Conservation (phyloP, 208 protist species). For the Crithidia expoeki region DNA sequence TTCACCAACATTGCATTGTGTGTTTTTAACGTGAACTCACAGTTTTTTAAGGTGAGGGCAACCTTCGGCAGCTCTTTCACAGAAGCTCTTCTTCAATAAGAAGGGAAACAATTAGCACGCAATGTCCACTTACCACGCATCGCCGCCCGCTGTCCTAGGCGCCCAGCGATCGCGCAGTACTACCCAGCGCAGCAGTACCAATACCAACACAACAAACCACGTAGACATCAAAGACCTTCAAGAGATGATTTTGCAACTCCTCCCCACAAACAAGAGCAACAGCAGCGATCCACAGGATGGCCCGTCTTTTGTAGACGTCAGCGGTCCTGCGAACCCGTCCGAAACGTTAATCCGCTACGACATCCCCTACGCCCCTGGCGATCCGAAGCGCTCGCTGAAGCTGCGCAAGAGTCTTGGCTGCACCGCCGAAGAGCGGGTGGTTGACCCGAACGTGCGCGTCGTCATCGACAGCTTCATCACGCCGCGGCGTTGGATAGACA, state of each 20-base stretch:
- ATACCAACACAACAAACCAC: not conserved
- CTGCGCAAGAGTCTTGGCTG: conserved; percentile 54
- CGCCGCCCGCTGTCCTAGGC: not conserved
- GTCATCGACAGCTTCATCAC: conserved; percentile 86
- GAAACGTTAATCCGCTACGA: conserved; percentile 82
- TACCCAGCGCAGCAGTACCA: not conserved
- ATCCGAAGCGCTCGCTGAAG: conserved; percentile 63
- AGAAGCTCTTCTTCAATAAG: not conserved
- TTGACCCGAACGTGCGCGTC: conserved; percentile 82
- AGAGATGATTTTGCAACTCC: conserved; percentile 43
- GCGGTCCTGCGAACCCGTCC: conserved; percentile 61
- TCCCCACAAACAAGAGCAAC: conserved; percentile 33
- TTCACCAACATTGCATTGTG: no score
- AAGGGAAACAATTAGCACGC: not conserved
- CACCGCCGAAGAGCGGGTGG: conserved; percentile 30
- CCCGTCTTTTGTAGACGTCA: conserved; percentile 61
- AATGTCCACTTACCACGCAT: conserved; percentile 3
- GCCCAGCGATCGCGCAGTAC: not conserved
- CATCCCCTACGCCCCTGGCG: conserved; percentile 68
- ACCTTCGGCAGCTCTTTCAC: no score
- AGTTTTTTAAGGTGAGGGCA: no score
- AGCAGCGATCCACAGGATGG: not conserved
- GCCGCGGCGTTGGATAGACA: conserved; percentile 75
- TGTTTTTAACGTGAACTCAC: no score
- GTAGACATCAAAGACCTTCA: conserved; percentile 8